These are phyloP conservation scores for Trametes punicea DNA, from an alignment of 768 basidiomycete species.

Conservation along the genomic window DNA sequence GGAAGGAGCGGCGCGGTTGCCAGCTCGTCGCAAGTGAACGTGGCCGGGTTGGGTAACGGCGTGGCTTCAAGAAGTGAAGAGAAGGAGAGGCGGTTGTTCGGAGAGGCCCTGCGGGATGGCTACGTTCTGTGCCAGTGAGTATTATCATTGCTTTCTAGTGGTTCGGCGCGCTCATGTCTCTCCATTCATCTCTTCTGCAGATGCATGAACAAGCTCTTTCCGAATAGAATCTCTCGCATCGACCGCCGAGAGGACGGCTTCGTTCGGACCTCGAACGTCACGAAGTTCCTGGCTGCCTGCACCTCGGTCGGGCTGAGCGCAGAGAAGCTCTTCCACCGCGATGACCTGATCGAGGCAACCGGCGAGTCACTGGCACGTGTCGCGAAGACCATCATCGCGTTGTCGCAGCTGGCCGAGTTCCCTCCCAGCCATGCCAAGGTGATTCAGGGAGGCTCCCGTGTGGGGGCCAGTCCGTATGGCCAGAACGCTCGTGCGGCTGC, in stretches of 20 bases:
- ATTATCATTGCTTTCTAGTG: not conserved
- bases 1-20: conserved; percentile 54
- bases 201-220: conserved; percentile 74
- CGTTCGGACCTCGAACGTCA: conserved; percentile 64
- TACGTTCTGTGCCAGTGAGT: conserved; percentile 89
- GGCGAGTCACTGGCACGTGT: conserved; percentile 67
- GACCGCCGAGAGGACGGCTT: conserved; percentile 67
- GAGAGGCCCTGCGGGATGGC: conserved; percentile 78
- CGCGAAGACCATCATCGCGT: conserved; percentile 66
- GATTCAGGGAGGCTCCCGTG: conserved; percentile 36
- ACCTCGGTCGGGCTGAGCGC: conserved; percentile 59
- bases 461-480: conserved; percentile 25
- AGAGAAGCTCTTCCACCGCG: conserved; percentile 63
- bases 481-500: conserved; percentile 47
- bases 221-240: conserved; percentile 55
- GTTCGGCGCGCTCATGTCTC: not conserved
- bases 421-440: conserved; percentile 45
- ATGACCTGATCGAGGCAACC: conserved; percentile 63
- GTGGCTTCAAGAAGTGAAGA: conserved; percentile 62
- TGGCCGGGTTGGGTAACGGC: conserved; percentile 31
- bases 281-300: conserved; percentile 75
- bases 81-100: conserved; percentile 67
- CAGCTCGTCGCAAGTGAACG: conserved; percentile 37
- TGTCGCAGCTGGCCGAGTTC: conserved; percentile 60
- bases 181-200: conserved; percentile 37